Evolutionary conservation across 768 basidiomycete species (phyloP).

Genomic region (Strobilomyces echinocephalus): DNA sequence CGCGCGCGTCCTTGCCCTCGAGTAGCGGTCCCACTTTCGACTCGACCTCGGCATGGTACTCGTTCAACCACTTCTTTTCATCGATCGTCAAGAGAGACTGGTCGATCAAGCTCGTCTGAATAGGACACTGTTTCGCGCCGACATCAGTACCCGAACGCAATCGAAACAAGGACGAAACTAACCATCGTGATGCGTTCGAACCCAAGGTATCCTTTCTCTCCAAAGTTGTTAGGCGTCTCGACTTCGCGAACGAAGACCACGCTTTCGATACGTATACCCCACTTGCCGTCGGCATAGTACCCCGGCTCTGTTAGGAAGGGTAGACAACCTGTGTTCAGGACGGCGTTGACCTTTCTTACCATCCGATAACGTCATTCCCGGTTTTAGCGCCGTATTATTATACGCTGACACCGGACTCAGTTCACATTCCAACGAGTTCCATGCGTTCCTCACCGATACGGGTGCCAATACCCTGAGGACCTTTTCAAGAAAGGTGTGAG

Average conservation of each 20-base stretch:
- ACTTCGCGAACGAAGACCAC: conserved; percentile 72
- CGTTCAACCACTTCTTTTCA: conserved; percentile 82
- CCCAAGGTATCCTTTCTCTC: conserved; percentile 72
- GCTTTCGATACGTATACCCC: conserved; percentile 91
- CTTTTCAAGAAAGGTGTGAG: conserved; percentile 26
- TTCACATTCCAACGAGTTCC: not conserved
- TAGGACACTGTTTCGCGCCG: conserved; percentile 53
- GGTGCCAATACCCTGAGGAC: conserved; percentile 52
- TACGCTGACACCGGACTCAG: conserved; percentile 40
- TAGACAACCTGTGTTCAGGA: not conserved
- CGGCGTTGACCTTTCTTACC: conserved; percentile 30
- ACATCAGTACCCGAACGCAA: not conserved
- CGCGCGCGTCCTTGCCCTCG: conserved; percentile 20
- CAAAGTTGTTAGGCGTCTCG: conserved; percentile 74
- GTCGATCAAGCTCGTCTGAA: conserved; percentile 81
- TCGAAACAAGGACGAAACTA: conserved; percentile 19
- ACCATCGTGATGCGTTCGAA: conserved; percentile 91
- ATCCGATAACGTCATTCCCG: conserved; percentile 89
- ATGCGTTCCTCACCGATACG: conserved; percentile 32
- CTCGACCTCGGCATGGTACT: conserved; percentile 70
- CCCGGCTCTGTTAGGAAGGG: conserved; percentile 60
- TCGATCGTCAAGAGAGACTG: conserved; percentile 49
- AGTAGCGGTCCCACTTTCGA: conserved; percentile 57
- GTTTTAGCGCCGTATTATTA: conserved; percentile 67
- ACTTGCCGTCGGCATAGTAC: conserved; percentile 86